A percentile compares a stretch with the other conserved stretches of the same genome.
Evolutionary conservation across 305 asterid species (phyloP).

Genomic region (Fraxinus nigra): DNA sequence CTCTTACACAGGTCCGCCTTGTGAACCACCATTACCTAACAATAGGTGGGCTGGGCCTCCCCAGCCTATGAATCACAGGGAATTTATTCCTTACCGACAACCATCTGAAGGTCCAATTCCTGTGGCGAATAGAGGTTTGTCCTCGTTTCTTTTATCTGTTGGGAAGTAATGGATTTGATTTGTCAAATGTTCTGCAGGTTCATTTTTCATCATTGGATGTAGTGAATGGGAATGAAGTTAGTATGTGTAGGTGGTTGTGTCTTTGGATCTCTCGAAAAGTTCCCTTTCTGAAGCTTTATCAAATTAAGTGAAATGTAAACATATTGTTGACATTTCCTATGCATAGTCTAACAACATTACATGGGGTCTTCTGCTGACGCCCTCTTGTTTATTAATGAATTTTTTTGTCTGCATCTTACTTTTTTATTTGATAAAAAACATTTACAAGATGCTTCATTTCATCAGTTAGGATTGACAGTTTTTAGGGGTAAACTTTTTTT

Average conservation of each 20-base stretch:
- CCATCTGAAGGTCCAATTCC: constrained; percentile 68
- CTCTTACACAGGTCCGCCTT: constrained; percentile 52
- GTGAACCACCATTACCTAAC: constrained; percentile 53
- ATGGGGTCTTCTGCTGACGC: not conserved
- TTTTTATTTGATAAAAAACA: not conserved
- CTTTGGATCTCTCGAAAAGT: constrained; percentile 1
- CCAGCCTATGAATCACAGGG: constrained; percentile 54
- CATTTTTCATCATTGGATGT: not conserved
- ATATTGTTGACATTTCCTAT: not conserved
- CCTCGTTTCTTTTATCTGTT: constrained; percentile 7
- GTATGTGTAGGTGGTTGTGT: constrained; percentile 16
- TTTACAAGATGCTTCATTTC: not conserved
- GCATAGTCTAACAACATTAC: not conserved
- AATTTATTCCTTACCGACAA: constrained; percentile 56
- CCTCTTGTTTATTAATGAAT: not conserved
- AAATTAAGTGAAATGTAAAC: not conserved
- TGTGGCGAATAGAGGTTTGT: constrained; percentile 70
- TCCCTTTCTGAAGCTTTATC: not conserved
- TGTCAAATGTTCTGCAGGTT: constrained; percentile 1
- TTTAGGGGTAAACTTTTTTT: constrained; percentile 21
- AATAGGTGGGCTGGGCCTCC: constrained; percentile 66
- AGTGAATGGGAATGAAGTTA: not conserved
- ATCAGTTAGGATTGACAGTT: not conserved
- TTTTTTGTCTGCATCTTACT: not conserved
- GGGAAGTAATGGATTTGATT: not conserved